Percentiles rank a stretch among this genome's conserved stretches.
Evolutionary conservation across 495 filamentous ascomycete genomes (phyloP).

Genomic region (Podospora didyma): DNA sequence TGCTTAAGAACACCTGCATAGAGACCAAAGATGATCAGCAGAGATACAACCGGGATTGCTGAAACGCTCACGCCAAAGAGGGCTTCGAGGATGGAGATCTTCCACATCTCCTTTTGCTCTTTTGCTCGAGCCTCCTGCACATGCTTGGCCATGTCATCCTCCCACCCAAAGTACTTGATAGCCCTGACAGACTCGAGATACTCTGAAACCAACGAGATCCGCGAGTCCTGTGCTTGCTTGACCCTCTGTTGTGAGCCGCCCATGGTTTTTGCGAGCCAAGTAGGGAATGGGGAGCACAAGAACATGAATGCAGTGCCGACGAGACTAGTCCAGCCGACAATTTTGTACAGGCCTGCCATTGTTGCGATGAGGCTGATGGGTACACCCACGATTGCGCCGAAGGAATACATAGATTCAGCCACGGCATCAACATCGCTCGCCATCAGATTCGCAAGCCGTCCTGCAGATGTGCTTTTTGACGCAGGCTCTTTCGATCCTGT

Average conservation of each 20-base stretch:
- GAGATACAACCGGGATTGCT: conserved; percentile 36
- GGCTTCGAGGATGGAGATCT: conserved; percentile 36
- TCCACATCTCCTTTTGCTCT: conserved; percentile 48
- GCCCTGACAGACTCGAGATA: conserved; percentile 46
- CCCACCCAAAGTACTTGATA: conserved; percentile 52
- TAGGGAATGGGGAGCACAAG: conserved; percentile 34
- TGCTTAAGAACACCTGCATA: conserved; percentile 39
- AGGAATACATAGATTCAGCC: conserved; percentile 38
- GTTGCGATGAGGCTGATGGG: conserved; percentile 34
- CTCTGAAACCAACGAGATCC: conserved; percentile 47
- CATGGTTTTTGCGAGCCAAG: conserved; percentile 37
- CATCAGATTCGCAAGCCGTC: conserved; percentile 49
- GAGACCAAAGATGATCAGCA: conserved; percentile 42
- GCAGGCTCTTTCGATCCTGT: conserved; percentile 23
- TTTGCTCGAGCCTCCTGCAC: conserved; percentile 37
- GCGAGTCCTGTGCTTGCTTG: conserved; percentile 46
- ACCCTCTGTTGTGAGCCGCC: conserved; percentile 37
- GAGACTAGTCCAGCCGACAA: conserved; percentile 44
- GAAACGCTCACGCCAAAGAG: conserved; percentile 30
- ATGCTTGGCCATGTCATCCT: conserved; percentile 38
- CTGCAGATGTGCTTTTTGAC: conserved; percentile 36
- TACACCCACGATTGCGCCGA: conserved; percentile 32
- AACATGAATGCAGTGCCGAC: conserved; percentile 40
- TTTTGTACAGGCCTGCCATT: conserved; percentile 38
- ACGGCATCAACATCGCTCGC: conserved; percentile 47